These are phyloP conservation scores for Cucurbita maxima DNA, from an alignment of 306 rosid genomes.

Conservation along the genomic window DNA sequence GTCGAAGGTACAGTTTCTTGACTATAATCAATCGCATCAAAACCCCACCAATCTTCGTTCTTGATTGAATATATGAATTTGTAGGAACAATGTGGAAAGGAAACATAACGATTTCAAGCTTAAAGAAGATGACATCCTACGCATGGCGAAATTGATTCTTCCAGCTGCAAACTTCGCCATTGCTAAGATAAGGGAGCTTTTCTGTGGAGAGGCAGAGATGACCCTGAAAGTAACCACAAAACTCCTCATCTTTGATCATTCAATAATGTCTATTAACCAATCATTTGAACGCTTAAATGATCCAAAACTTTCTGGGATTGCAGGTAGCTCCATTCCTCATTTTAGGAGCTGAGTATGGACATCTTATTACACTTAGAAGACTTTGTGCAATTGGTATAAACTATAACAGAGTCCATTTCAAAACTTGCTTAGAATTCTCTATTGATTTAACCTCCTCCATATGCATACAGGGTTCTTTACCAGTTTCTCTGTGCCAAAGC, in stretches of 20 bases:
- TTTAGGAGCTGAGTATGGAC: conserved; percentile 75
- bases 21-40: neutral
- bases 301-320: conserved; percentile 5
- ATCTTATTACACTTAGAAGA: conserved; percentile 63
- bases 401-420: conserved; percentile 2
- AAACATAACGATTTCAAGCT: conserved; percentile 28
- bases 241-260: neutral
- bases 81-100: conserved; percentile 25
- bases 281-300: neutral
- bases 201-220: conserved; percentile 82
- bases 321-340: conserved; percentile 74
- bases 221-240: conserved; percentile 55
- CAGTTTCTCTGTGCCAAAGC: conserved; percentile 65
- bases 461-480: conserved; percentile 38
- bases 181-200: conserved; percentile 38
- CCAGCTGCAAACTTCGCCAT: conserved; percentile 55
- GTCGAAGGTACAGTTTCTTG: conserved; percentile 33
- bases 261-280: neutral
- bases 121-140: conserved; percentile 60
- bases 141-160: conserved; percentile 40
- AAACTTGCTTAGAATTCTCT: neutral
- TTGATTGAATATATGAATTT: neutral
- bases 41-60: neutral
- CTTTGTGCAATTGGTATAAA: conserved; percentile 56
- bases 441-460: neutral